Evolutionary conservation across 495 filamentous ascomycete genomes (phyloP).

Genomic region (Cercophora sp.): DNA sequence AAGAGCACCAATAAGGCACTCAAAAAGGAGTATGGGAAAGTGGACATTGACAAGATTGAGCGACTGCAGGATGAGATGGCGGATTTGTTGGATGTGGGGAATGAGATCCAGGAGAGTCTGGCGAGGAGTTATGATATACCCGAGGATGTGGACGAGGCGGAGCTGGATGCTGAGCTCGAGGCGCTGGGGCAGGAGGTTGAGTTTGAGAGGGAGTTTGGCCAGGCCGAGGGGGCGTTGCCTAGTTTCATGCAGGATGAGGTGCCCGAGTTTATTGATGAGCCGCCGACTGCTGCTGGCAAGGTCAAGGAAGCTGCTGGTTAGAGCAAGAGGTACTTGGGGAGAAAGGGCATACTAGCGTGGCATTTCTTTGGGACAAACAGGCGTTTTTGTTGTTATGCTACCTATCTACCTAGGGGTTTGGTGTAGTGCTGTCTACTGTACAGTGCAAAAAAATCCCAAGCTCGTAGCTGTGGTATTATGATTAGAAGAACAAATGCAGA

Average conservation of each 20-base stretch:
- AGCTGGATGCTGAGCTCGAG: slow-evolving; percentile 95
- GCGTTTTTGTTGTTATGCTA: too few species aligned
- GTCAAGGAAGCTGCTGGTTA: slow-evolving; percentile 73
- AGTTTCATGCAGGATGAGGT: slow-evolving; percentile 80
- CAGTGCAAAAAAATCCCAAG: too few species aligned
- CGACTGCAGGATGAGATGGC: slow-evolving; percentile 98
- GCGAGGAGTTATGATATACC: slow-evolving; percentile 91
- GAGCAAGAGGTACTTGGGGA: too few species aligned
- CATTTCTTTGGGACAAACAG: too few species aligned
- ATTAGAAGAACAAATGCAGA: background rate
- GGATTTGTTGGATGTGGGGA: slow-evolving; percentile 94
- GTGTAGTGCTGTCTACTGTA: too few species aligned
- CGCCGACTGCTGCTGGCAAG: slow-evolving; percentile 60
- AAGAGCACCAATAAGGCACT: slow-evolving; percentile 93
- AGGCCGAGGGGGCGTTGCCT: slow-evolving; percentile 59
- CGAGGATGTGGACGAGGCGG: slow-evolving; percentile 96
- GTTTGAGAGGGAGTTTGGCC: slow-evolving; percentile 56
- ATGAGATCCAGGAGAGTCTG: slow-evolving; percentile 97
- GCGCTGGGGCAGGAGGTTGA: slow-evolving; percentile 88
- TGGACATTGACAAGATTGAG: slow-evolving; percentile 97
- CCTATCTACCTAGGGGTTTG: too few species aligned
- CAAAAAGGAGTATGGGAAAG: slow-evolving; percentile 92
- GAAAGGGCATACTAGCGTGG: too few species aligned
- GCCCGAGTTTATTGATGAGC: slow-evolving; percentile 86
- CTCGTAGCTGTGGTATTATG: background rate